Base-by-base conservation (phyloP, 179 eudicot genomes). In the Nepenthes alata region DNA sequence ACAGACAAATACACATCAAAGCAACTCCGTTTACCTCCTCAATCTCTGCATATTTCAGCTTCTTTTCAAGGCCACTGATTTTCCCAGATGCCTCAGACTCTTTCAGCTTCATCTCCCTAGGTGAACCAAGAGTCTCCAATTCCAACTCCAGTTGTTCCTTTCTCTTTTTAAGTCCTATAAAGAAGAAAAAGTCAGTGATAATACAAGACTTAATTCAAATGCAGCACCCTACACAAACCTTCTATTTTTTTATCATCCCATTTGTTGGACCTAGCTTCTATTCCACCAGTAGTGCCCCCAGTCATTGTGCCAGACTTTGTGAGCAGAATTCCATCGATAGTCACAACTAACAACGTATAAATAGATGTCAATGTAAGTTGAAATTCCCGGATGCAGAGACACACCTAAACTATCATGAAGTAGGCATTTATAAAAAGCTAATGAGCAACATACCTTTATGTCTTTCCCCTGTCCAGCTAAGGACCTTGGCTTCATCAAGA, bases 241-340 rank as follows among this genome's bases (percentile, higher is more conserved):
- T 94, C 96, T 64, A 94, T 81, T 70, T 83, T 90, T 72, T 87
- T 91, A 64, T 83, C 90, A 68, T 94, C 96, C 99, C 99, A 94
- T 78, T 88, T 94, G 73, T 94, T 91, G 41, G 97, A 90, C 67
- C 91, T 85, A 62, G 99, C 99, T 79, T 94, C 99, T 83, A 90
- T 90, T 65, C 99, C 99, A 64, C 97, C 96, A 77, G 95, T 89
- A 37, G 97, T 90, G 47, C 99, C 99, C 69, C 99, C 99, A 77
- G 99, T 94, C 97, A 94, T 94, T 63, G 97, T 94, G 61, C 99
- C 99, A 69, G 99, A 68, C 73, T 94, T 94, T 4, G 99, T 82
- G 69, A 94, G 81, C 61, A 94, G 80, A 56, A 80, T 90, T 59
- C 99, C 99, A 84, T 90, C 95, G 74, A 71, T 79, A 54, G 97